Base-by-base conservation (phyloP, 2,329 filamentous ascomycete species). In the Mariannaea elegans region DNA sequence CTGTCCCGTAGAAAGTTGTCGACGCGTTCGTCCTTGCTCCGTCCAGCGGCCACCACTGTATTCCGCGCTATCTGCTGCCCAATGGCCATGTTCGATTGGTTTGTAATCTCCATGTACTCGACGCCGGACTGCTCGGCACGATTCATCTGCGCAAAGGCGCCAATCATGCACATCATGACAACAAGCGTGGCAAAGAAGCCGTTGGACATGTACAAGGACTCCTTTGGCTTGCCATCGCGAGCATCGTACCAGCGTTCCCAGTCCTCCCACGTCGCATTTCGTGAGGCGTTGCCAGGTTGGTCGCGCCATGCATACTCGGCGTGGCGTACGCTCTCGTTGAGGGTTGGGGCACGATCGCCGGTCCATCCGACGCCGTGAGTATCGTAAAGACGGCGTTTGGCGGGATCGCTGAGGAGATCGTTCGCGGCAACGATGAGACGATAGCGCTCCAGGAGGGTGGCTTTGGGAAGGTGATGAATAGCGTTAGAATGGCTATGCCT, bases 191-290 rank as follows among this genome's bases (percentile, higher is more conserved):
- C 85, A 72, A 98, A 98, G 12, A 88, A 84, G 39, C 88, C 87
- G 71, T 97, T 97, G 59, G 90, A 91, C 77, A 94, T 88, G 76
- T 88, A 91, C 51, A 88, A 68, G 0, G 84, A 84, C 63, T 82
- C 77, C 64, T 77, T 79, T 64, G 74, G 74, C 71, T 70, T 71
- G 67, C 81, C 79, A 47, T 81, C 75, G 71, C 81, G 73, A 75
- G 82, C 75, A 31, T 87, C 81, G 68, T 91, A 85, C 89, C 90
- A 97, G 42, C 83, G 84, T 78, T 97, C 92, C 94, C 94, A 97
- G 75, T 99, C 95, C 74, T 99, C 95, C 95, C 95, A 99, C 0
- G 95, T 98, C 1, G 93, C 95, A 74, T 98, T 98, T 67, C 78
- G 77, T 49, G 82, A 83, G 12, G 85, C 75, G 54, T 77, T 84